These are phyloP conservation scores for Exophiala spinifera DNA, from an alignment of 2,329 filamentous ascomycete species.

Conservation along the genomic window DNA sequence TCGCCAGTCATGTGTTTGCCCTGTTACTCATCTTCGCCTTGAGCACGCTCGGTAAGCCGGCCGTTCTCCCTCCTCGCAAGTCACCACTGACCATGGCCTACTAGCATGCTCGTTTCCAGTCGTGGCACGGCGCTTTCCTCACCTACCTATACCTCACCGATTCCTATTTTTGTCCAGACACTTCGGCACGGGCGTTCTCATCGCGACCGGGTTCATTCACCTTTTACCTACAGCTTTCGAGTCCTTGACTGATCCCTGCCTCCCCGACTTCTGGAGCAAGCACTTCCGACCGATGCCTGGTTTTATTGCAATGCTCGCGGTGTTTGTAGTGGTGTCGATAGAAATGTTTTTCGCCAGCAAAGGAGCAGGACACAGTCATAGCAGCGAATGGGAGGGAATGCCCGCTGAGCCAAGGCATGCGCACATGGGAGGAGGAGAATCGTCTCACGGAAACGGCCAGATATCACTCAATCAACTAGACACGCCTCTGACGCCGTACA, in stretches of 20 bases:
- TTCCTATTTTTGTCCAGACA: slow-evolving; percentile 68
- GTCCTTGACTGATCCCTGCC: slow-evolving; percentile 64
- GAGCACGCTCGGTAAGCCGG: slow-evolving; percentile 54
- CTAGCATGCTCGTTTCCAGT: slow-evolving; percentile 65
- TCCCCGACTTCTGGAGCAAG: slow-evolving; percentile 45
- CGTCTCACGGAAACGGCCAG: slow-evolving; percentile 17
- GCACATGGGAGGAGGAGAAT: background rate
- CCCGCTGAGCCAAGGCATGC: background rate
- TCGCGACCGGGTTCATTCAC: slow-evolving; percentile 82
- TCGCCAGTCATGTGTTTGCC: slow-evolving; percentile 64
- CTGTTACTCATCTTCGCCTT: slow-evolving; percentile 63
- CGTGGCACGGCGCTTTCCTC: slow-evolving; percentile 58
- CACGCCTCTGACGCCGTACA: slow-evolving; percentile 16
- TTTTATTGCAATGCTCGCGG: slow-evolving; percentile 45
- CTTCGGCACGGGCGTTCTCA: slow-evolving; percentile 79
- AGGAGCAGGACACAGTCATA: slow-evolving; percentile 59
- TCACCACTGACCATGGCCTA: slow-evolving; percentile 29
- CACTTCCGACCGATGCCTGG: slow-evolving; percentile 49
- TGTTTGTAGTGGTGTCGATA: slow-evolving; percentile 50
- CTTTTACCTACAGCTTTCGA: slow-evolving; percentile 66
- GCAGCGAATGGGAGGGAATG: slow-evolving; percentile 49
- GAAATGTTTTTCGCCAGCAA: slow-evolving; percentile 66
- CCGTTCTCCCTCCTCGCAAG: background rate
- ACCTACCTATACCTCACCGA: slow-evolving; percentile 56
- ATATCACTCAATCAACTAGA: slow-evolving; percentile 16